Percentiles rank a stretch among this genome's conserved stretches.
These are phyloP conservation scores for Naematelia aurantialba DNA, from an alignment of 768 basidiomycete species.

Conservation along the genomic window DNA sequence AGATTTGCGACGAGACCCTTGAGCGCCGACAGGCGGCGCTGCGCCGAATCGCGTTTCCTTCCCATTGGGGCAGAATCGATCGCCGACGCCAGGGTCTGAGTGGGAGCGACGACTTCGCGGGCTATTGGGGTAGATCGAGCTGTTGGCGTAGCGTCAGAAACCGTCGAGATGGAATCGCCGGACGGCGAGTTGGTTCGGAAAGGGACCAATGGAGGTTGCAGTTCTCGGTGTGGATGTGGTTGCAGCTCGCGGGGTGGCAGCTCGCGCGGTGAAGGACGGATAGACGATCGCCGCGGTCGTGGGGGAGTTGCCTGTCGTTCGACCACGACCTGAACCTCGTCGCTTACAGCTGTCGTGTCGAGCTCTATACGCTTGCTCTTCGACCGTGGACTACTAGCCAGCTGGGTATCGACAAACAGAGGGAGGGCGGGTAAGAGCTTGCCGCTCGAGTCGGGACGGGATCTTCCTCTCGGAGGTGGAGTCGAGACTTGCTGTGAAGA, in stretches of 20 bases:
- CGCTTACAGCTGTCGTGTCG: neutral
- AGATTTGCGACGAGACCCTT: slow-evolving; percentile 38
- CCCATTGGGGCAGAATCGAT: slow-evolving; percentile 6
- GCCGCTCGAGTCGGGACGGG: slow-evolving; percentile 4
- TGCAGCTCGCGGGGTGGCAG: no score
- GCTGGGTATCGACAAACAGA: slow-evolving; percentile 6
- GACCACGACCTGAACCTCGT: neutral
- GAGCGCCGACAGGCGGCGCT: slow-evolving; percentile 34
- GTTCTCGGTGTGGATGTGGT: slow-evolving; percentile 15
- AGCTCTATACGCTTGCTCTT: neutral
- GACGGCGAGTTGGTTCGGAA: slow-evolving; percentile 24
- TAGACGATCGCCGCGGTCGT: slow-evolving; percentile 10
- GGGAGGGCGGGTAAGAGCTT: slow-evolving; percentile 26
- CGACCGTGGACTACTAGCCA: neutral
- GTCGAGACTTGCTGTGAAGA: slow-evolving; percentile 23
- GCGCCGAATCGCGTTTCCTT: slow-evolving; percentile 37
- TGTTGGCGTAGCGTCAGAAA: slow-evolving; percentile 28
- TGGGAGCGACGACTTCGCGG: neutral
- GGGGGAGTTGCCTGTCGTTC: slow-evolving; percentile 1
- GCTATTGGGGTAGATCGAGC: slow-evolving; percentile 16
- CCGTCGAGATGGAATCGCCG: slow-evolving; percentile 31
- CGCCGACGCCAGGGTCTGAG: neutral
- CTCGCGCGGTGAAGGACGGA: slow-evolving; percentile 9
- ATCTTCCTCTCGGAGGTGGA: slow-evolving; percentile 13
- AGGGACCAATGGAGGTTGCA: slow-evolving; percentile 20